Conservation (phyloP, 495 filamentous ascomycete species). For the Aspergillus mulundensis region DNA sequence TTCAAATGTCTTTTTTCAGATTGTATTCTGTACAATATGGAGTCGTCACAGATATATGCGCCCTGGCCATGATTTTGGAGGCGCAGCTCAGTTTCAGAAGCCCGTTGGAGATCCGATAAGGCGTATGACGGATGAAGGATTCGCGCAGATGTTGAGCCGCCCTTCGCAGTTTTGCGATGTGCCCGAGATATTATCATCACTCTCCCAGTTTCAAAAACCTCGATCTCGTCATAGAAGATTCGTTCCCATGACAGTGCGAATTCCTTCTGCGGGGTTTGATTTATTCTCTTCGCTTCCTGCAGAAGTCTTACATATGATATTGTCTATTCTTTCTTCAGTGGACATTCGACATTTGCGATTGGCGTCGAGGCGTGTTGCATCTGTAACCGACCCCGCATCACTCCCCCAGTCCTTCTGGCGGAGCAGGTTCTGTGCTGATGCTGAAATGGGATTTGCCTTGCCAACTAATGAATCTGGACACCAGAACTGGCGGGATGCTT, state of each 20-base stretch:
- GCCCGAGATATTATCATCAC: not conserved
- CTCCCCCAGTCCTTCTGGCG: constrained; percentile 8
- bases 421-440: not conserved
- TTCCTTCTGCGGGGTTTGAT: no score
- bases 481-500: no score
- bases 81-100: constrained; percentile 2
- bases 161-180: not conserved
- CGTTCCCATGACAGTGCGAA: no score
- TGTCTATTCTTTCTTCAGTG: no score
- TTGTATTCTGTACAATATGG: constrained; percentile 5
- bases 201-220: not conserved
- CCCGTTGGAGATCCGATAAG: not conserved
- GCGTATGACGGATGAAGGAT: not conserved
- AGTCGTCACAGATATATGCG: not conserved
- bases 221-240: no score
- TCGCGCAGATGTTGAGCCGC: not conserved
- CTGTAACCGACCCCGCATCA: not conserved
- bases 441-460: constrained; percentile 10
- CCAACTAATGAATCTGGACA: not conserved
- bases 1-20: not conserved
- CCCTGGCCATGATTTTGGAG: constrained; percentile 11
- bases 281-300: no score
- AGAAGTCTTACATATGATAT: no score
- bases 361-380: constrained; percentile 1
- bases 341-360: no score